Base-by-base conservation (phyloP, 2,329 filamentous ascomycete genomes). In the Fusarium sp. region DNA sequence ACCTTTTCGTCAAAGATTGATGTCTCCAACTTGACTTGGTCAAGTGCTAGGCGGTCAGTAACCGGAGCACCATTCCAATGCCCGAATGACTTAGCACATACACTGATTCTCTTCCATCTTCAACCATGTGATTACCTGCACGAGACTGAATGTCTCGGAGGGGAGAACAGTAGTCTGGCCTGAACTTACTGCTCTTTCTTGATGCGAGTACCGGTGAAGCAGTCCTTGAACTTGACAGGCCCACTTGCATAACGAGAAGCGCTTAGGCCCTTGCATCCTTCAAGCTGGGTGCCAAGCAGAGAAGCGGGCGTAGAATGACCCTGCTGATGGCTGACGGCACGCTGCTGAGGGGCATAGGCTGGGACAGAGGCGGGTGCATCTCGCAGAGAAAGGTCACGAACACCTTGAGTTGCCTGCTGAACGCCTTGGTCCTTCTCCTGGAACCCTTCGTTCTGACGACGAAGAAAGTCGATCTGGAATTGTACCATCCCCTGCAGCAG, bases 401-500 rank as follows among this genome's bases (percentile, higher is more conserved):
- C 22, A 24, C 22, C 56, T 41, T 39, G 56, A 29, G 56, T 29
- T n/a, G 22, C 33, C 18, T 76, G 73, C 35, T 71, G 57, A 33
- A 75, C 9, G 14, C 4, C 35, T 29, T 62, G 31, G 39, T 50
- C 22, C 41, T 45, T 52, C 33, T 41, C 35, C 3, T 24, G 10
- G 5, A n/a, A 22, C 9, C 56, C 48, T 11, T 31, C 8, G 31
- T 61, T 27, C 6, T n/a, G 9, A 11, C 22, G 56, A 27, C 24
- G 45, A 31, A 37, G 8, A 39, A 22, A n/a, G 31, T 56, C n/a
- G 13, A 65, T 24, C 2, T 35, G 57, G 2, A 69, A 9, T 2
- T 54, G 24, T 4, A 37, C 48, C 27, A 81, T 68, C 11, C 74
- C 56, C 6, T 76, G 74, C 5, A 83, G 65, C 2, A 80, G 45